Evolutionary conservation across 164 flowering plant genomes (phyloP).

Genomic region (Malania oleifera): DNA sequence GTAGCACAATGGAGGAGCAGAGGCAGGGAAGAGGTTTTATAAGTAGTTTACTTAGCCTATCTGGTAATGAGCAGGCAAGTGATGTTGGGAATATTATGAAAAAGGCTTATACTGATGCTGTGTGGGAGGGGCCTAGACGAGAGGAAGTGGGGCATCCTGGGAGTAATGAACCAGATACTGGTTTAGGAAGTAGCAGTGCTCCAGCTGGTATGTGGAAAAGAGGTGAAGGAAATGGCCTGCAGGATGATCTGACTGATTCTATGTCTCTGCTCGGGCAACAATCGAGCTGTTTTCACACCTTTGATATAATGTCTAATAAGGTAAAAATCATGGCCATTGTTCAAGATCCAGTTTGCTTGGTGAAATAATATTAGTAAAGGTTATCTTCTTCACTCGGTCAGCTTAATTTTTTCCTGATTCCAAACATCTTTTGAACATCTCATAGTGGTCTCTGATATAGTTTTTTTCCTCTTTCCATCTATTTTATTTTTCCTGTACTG

Average conservation of each 20-base stretch:
- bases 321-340: constrained; percentile 19
- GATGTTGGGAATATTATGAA: constrained; percentile 19
- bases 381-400: not conserved
- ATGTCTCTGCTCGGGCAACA: constrained; percentile 23
- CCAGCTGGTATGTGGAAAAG: constrained; percentile 21
- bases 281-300: constrained; percentile 25
- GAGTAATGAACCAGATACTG: constrained; percentile 18
- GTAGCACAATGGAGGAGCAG: constrained; percentile 11
- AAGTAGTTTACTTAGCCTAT: constrained; percentile 15
- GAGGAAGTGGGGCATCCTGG: constrained; percentile 19
- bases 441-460: not conserved
- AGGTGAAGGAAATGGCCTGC: no score
- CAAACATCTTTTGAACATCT: not conserved
- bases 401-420: not conserved
- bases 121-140: constrained; percentile 18
- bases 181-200: constrained; percentile 18
- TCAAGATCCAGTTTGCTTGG: not conserved
- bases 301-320: constrained; percentile 28
- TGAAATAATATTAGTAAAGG: not conserved
- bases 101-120: constrained; percentile 10
- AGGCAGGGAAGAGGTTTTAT: constrained; percentile 18
- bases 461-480: no score
- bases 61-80: constrained; percentile 16
- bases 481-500: no score
- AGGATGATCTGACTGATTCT: constrained; percentile 19